A percentile compares a stretch with the other conserved stretches of the same genome.
Evolutionary conservation across 225 moss, liverwort and hornwort genomes (phyloP).

Genomic region (Physcomitrellopsis africana): DNA sequence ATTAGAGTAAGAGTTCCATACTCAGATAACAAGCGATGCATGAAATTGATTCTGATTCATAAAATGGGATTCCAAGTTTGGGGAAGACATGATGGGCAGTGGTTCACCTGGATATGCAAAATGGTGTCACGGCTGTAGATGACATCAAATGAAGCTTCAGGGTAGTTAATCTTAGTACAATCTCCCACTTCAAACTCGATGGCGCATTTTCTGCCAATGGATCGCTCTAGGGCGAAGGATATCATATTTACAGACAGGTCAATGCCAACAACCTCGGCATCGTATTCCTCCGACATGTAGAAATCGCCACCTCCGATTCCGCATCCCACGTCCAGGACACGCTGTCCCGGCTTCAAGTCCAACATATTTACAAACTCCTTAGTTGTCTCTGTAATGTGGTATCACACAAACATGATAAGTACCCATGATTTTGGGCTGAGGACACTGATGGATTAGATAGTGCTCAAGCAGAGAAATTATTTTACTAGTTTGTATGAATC

Average conservation of each 20-base stretch:
- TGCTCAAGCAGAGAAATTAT: background rate
- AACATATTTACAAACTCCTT: constrained; percentile 77
- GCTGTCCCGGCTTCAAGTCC: constrained; percentile 63
- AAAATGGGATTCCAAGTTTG: background rate
- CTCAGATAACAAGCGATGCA: no score
- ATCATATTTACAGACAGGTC: constrained; percentile 97
- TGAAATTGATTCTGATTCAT: background rate
- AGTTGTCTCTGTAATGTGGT: constrained; percentile 70
- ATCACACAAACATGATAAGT: constrained; percentile 29
- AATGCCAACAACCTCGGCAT: constrained; percentile 81
- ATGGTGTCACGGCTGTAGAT: constrained; percentile 95
- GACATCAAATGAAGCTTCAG: constrained; percentile 78
- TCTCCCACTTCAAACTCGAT: constrained; percentile 96
- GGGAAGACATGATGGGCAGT: background rate
- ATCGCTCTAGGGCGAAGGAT: constrained; percentile 89
- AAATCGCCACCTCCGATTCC: constrained; percentile 99
- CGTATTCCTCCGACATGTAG: constrained; percentile 90
- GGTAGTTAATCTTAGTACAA: constrained; percentile 74
- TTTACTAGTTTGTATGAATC: no score
- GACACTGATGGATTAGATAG: background rate
- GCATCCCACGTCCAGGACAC: constrained; percentile 95
- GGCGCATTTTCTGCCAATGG: constrained; percentile 75
- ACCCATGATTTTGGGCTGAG: background rate
- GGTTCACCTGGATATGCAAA: constrained; percentile 83
- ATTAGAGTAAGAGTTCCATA: no score